Evolutionary conservation across 805 yeast genomes (phyloP), one percentile per base, ranked within the genome.

Genomic region (Yarrowia osloensis): DNA sequence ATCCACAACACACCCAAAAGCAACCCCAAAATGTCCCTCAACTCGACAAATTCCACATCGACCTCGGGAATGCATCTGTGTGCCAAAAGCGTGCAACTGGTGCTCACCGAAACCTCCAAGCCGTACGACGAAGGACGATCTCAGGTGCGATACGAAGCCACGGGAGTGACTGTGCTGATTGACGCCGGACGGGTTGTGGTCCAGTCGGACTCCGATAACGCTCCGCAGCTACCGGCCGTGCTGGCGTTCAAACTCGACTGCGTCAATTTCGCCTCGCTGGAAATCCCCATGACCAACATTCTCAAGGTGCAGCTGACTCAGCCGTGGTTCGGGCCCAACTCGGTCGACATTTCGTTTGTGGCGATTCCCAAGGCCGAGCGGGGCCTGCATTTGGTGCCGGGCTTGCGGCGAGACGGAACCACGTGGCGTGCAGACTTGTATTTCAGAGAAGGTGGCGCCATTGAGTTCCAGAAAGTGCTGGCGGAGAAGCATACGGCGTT

Each of bases 251-350:
- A 61, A 7, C 52, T 61, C 15, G 66, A 44, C 35, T 12, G 24
- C 22, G 44, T 22, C 33, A 67, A 68, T 31, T 76, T 77, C 59
- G 61, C 63, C 31, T 47, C 68, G 2, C 28, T 73, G 7, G 52
- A 62, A 9, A 68, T 75, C n/a, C 74, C 75, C 3, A 55, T 77
- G 19, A 50, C 65, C 15, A 50, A 68, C 11, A 62, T 74, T 31
- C 69, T 66, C 31, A 70, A 70, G 26, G 67, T 71, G 28, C 50
- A 66, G 35, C 57, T 77, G 19, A 68, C 70, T 11, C 77, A 75
- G 71, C 80, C 80, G 8, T 77, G 78, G 77, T 70, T 77, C 28
- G 80, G 80, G 3, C 79, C 80, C 21, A 74, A 77, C 62, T 31
- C 52, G 24, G 54, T 61, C 19, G 52, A 61, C 21, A 17, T 61